Evolutionary conservation across 2,329 filamentous ascomycete genomes (phyloP).

Genomic region (Phialocephala sp.): DNA sequence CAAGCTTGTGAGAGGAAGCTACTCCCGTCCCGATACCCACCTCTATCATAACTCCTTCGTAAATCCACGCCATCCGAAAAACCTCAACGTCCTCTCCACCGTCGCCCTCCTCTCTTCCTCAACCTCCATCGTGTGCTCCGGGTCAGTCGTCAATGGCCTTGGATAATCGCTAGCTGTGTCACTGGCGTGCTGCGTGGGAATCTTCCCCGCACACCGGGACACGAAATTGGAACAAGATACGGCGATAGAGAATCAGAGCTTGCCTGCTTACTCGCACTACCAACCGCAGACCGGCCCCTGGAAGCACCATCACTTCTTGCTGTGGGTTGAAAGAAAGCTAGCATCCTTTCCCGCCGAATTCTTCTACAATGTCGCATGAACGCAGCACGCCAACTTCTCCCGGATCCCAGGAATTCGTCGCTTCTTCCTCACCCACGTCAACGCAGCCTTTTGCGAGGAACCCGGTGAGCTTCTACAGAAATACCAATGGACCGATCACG

Average conservation of each 20-base stretch:
- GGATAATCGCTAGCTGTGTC: conserved; percentile 58
- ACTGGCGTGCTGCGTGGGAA: conserved; percentile 64
- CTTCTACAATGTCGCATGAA: conserved; percentile 52
- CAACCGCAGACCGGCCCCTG: conserved; percentile 24
- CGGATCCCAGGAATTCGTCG: conserved; percentile 38
- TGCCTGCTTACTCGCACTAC: conserved; percentile 21
- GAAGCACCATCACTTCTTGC: conserved; percentile 45
- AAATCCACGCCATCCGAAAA: conserved; percentile 27
- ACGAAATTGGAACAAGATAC: conserved; percentile 52
- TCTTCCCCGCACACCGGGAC: conserved; percentile 62
- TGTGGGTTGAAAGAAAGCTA: conserved; percentile 46
- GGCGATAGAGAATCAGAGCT: conserved; percentile 51
- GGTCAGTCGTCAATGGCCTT: conserved; percentile 59
- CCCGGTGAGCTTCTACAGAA: conserved; percentile 26
- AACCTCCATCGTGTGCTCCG: conserved; percentile 19
- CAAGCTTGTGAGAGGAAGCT: conserved; percentile 11
- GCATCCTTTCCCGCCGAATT: conserved; percentile 45
- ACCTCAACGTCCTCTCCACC: conserved; percentile 18
- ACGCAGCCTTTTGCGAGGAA: conserved; percentile 31
- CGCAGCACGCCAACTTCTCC: conserved; percentile 46
- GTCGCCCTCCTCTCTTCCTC: conserved; percentile 14
- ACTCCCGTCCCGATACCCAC: conserved; percentile 6
- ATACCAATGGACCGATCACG: conserved; percentile 43
- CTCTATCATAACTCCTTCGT: conserved; percentile 16
- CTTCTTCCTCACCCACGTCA: conserved; percentile 28